Evolutionary conservation across 306 rosid species (phyloP), one percentile per base, ranked within the genome.

Genomic region (Lotus japonicus): DNA sequence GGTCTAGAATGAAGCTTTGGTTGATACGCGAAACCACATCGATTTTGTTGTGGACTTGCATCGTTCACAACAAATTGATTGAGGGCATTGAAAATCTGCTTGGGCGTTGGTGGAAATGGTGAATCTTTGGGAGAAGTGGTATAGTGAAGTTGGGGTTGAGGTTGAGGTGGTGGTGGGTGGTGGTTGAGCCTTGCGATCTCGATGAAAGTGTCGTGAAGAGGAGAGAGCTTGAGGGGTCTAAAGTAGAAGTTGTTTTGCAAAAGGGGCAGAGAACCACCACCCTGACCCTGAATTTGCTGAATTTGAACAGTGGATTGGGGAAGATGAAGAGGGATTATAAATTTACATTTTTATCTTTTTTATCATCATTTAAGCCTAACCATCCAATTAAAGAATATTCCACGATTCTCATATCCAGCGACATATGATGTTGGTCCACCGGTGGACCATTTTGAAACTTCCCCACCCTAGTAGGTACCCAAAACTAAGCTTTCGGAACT

Each of bases 1-100:
- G 92, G 83, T 82, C 94, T 26, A 90, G 77, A 31, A 86, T 85
- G 91, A 92, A 88, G 95, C 77, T 92, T 54, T 92, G 98, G 98
- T 80, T 92, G 85, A 84, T 92, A 62, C 85, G 98, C 5, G 97
- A 94, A 1, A 90, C 91, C n/a, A 82, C 94, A 35, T 86, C 98
- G 79, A 80, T 92, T 58, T 66, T 92, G 81, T 73, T 92, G 10
- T 94, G 97, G 99, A 94, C 99, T 18, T 90, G 99, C 54, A 18
- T 94, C 23, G 96, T 94, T 44, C 99, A 94, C 73, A 38, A 88
- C 79, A 61, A 76, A 88, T 53, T 75, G 70, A 59, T 83, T 79
- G 49, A 88, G 84, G 43, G 68, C 77, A 45, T 65, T 60, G 19
- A 71, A 75, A 14, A 87, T 87, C 43, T 79, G 81, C 74, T 87